A percentile compares a stretch with the other conserved stretches of the same genome.
These are phyloP conservation scores for Lachnellula suecica DNA, from an alignment of 2,329 filamentous ascomycete genomes.

Conservation along the genomic window DNA sequence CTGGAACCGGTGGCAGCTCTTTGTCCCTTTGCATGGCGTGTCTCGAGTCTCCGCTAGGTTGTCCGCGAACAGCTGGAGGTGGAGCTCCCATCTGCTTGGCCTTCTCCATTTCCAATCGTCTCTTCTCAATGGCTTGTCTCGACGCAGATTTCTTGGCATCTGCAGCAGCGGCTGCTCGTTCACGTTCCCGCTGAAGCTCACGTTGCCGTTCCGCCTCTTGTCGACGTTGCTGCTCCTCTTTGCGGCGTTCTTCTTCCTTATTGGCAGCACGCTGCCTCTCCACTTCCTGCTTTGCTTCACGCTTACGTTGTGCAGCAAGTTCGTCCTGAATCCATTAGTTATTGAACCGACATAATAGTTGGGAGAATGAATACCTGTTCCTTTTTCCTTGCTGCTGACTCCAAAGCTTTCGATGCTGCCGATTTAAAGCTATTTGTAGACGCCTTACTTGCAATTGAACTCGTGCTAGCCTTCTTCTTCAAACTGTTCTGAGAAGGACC, in stretches of 20 bases:
- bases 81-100: conserved; percentile 65
- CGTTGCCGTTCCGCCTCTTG: conserved; percentile 55
- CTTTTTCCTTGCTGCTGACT: conserved; percentile 77
- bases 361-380: conserved; percentile 54
- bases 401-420: conserved; percentile 68
- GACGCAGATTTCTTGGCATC: conserved; percentile 68
- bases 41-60: conserved; percentile 41
- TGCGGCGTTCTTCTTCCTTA: conserved; percentile 64
- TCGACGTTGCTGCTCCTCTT: conserved; percentile 59
- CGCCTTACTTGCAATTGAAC: conserved; percentile 35
- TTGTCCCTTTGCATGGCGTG: conserved; percentile 25
- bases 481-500: conserved; percentile 45
- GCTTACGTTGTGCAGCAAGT: conserved; percentile 73
- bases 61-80: conserved; percentile 56
- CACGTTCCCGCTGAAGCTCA: conserved; percentile 41
- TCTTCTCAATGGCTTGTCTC: conserved; percentile 54
- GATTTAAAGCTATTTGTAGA: conserved; percentile 61
- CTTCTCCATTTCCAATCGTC: conserved; percentile 54
- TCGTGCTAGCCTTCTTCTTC: conserved; percentile 63
- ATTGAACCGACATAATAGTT: conserved; percentile 1
- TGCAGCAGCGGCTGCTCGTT: conserved; percentile 39
- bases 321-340: conserved; percentile 56
- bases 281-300: conserved; percentile 77
- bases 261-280: conserved; percentile 71
- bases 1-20: conserved; percentile 28